These are phyloP conservation scores for Pezicula carpinea DNA, from an alignment of 2,329 filamentous ascomycete genomes.

Conservation along the genomic window DNA sequence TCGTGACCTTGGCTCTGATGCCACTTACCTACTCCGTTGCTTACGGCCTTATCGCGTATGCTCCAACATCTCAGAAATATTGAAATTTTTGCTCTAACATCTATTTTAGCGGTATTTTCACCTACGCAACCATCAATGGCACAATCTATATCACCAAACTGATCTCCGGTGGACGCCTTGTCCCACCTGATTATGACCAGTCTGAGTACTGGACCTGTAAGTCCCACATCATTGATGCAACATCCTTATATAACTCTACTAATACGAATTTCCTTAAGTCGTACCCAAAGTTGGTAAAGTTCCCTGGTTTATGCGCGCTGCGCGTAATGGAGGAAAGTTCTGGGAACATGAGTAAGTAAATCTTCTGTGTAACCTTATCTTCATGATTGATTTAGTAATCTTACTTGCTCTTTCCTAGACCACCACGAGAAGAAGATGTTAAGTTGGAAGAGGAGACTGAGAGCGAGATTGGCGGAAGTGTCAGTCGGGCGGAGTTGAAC, in stretches of 20 bases:
- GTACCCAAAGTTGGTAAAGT: not conserved
- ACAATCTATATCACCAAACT: slow-evolving; percentile 43
- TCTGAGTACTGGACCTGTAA: slow-evolving; percentile 49
- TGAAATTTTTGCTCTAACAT: not conserved
- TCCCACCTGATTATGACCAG: slow-evolving; percentile 44
- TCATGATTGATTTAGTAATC: no score
- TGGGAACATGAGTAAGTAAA: slow-evolving; percentile 3
- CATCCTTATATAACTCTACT: not conserved
- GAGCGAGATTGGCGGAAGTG: no score
- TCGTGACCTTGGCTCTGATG: slow-evolving; percentile 68
- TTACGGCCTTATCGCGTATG: slow-evolving; percentile 60
- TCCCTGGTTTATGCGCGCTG: slow-evolving; percentile 5
- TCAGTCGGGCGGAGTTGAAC: no score
- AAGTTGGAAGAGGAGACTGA: no score
- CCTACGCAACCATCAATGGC: slow-evolving; percentile 47
- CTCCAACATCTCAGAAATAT: not conserved
- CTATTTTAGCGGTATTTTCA: slow-evolving; percentile 37
- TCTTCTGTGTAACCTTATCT: no score
- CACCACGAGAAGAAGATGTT: no score
- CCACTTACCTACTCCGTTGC: slow-evolving; percentile 73
- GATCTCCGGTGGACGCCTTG: slow-evolving; percentile 38
- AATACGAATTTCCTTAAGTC: not conserved
- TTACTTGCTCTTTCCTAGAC: no score
- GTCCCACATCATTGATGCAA: slow-evolving; percentile 24
- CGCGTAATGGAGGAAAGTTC: slow-evolving; percentile 1